phyloP scores from a whole-genome alignment of 83 land plant genomes.

The Isoetes engelmannii region DNA sequence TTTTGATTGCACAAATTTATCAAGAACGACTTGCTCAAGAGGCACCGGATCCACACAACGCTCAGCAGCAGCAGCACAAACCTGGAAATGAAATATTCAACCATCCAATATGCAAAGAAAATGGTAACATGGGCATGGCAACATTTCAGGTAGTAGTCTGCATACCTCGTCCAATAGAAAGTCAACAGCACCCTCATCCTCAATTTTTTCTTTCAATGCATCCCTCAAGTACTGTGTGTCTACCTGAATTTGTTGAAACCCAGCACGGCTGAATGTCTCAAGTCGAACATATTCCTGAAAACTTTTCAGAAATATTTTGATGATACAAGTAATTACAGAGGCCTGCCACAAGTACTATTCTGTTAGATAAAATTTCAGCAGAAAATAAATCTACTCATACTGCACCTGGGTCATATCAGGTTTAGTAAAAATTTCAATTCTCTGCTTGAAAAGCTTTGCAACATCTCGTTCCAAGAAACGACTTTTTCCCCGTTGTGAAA shows the following conservation, averaged over 20 bases:
- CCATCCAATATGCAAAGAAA: background rate
- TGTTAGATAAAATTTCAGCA: too few species aligned
- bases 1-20: conserved; percentile 72
- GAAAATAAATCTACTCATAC: too few species aligned
- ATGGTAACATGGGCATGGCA: background rate
- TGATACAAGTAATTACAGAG: conserved; percentile 72
- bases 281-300: conserved; percentile 88
- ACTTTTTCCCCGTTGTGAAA: conserved; percentile 59
- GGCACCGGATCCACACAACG: conserved; percentile 90
- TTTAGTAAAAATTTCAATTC: conserved; percentile 90
- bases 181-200: conserved; percentile 75
- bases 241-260: conserved; percentile 92
- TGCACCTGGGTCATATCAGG: conserved; percentile 80
- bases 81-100: conserved; percentile 35
- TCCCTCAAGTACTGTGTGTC: conserved; percentile 79
- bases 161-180: conserved; percentile 44
- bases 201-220: conserved; percentile 55
- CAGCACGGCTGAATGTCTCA: conserved; percentile 85
- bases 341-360: conserved; percentile 44
- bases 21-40: conserved; percentile 73
- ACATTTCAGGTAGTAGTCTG: background rate
- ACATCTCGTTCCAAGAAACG: conserved; percentile 86
- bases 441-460: conserved; percentile 88
- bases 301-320: conserved; percentile 74
- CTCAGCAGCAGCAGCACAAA: conserved; percentile 79